phyloP scores from a whole-genome alignment of 805 yeast genomes.

The Candida ovalis region DNA sequence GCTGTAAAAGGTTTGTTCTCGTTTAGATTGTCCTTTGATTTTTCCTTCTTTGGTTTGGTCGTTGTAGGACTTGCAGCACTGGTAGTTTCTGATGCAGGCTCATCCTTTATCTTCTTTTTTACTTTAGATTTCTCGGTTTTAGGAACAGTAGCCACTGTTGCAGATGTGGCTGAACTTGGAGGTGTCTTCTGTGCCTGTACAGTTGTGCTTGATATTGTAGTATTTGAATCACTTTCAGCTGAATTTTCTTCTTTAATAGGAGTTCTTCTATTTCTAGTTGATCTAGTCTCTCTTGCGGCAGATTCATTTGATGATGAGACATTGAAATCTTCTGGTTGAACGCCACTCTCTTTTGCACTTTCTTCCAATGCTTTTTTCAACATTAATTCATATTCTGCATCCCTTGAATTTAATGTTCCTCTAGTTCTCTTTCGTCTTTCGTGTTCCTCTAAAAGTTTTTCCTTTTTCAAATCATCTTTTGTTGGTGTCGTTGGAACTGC shows the following conservation, averaged over 20 bases:
- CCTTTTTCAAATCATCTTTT: slow-evolving; percentile 12
- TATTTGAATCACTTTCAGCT: slow-evolving; percentile 14
- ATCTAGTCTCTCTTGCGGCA: slow-evolving; percentile 24
- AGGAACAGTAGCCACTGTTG: slow-evolving; percentile 10
- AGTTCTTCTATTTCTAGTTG: slow-evolving; percentile 17
- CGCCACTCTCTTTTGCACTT: slow-evolving; percentile 49
- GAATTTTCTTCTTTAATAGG: slow-evolving; percentile 17
- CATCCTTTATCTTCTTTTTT: slow-evolving; percentile 16
- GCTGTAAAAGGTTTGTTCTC: slow-evolving; percentile 78
- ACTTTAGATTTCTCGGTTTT: slow-evolving; percentile 15
- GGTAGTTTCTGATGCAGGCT: not conserved
- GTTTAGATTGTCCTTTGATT: slow-evolving; percentile 34
- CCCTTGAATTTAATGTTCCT: slow-evolving; percentile 25
- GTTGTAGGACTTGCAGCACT: not conserved
- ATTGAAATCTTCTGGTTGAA: slow-evolving; percentile 33
- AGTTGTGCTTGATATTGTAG: slow-evolving; percentile 8
- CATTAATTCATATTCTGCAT: slow-evolving; percentile 33
- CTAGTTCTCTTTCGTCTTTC: slow-evolving; percentile 25
- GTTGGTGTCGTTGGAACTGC: slow-evolving; percentile 4
- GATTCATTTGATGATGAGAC: slow-evolving; percentile 29
- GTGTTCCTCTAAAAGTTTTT: slow-evolving; percentile 13
- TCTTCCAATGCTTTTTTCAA: slow-evolving; percentile 49
- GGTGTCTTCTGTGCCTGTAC: slow-evolving; percentile 13
- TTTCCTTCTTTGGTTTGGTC: slow-evolving; percentile 17
- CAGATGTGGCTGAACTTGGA: slow-evolving; percentile 19